These are phyloP conservation scores for Fusarium nanum DNA, from an alignment of 2,329 filamentous ascomycete species.

Conservation along the genomic window DNA sequence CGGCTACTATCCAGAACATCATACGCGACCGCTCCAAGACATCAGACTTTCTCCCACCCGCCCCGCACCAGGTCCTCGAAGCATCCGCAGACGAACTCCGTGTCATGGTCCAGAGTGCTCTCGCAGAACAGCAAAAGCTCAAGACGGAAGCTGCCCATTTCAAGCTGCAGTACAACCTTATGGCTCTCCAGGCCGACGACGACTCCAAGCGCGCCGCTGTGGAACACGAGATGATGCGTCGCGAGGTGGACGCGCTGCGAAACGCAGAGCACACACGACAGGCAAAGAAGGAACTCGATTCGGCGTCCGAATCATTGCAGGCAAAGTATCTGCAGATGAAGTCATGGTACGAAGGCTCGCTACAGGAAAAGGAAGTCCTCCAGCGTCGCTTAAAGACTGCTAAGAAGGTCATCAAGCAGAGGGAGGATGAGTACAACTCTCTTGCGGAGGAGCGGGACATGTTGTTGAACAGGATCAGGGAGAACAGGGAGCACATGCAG, in stretches of 20 bases:
- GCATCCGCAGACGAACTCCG: slow-evolving; percentile 68
- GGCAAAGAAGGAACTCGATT: slow-evolving; percentile 64
- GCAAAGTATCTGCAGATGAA: slow-evolving; percentile 72
- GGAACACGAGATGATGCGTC: slow-evolving; percentile 90
- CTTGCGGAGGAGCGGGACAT: slow-evolving; percentile 81
- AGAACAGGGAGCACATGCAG: slow-evolving; percentile 89
- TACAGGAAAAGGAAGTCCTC: slow-evolving; percentile 73
- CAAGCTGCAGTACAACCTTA: slow-evolving; percentile 88
- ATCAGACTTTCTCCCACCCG: slow-evolving; percentile 61
- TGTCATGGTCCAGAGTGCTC: slow-evolving; percentile 64
- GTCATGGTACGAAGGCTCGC: slow-evolving; percentile 71
- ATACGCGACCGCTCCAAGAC: slow-evolving; percentile 48
- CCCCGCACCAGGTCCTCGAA: slow-evolving; percentile 62
- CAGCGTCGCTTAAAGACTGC: slow-evolving; percentile 75
- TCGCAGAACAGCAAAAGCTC: slow-evolving; percentile 68
- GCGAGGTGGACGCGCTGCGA: slow-evolving; percentile 87
- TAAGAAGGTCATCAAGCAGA: slow-evolving; percentile 81
- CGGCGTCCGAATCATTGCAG: slow-evolving; percentile 64
- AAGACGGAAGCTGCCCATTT: slow-evolving; percentile 90
- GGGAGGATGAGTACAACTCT: slow-evolving; percentile 76
- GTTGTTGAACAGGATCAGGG: slow-evolving; percentile 84
- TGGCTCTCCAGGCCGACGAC: slow-evolving; percentile 85
- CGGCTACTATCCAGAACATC: slow-evolving; percentile 58
- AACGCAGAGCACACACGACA: slow-evolving; percentile 76
- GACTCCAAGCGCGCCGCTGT: slow-evolving; percentile 88